These are phyloP conservation scores for Talaromyces liani DNA, from an alignment of 495 filamentous ascomycete genomes.

Conservation along the genomic window DNA sequence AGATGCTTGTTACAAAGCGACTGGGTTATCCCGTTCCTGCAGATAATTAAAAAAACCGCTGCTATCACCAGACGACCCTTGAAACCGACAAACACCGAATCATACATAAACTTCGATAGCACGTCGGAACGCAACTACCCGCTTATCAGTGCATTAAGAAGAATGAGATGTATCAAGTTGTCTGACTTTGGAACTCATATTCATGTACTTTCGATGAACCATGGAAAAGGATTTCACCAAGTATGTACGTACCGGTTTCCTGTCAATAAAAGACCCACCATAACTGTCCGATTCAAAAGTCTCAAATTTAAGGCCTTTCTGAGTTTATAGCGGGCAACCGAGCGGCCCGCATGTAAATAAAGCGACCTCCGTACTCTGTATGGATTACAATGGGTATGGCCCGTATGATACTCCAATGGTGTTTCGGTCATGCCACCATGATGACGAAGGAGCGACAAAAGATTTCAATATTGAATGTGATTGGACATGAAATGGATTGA, in stretches of 20 bases:
- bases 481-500: not conserved
- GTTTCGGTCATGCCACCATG: not conserved
- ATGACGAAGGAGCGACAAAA: not conserved
- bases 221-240: not conserved
- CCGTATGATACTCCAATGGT: not conserved
- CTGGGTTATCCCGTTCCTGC: not conserved
- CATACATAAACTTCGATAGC: not conserved
- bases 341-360: conserved; percentile 1
- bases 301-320: not conserved
- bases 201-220: not conserved
- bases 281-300: not conserved
- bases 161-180: not conserved
- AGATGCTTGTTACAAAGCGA: not conserved
- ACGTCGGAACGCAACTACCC: not conserved
- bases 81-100: not conserved
- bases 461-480: not conserved
- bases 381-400: not conserved
- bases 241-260: conserved; percentile 1
- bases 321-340: not conserved
- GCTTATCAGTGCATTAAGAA: not conserved
- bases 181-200: not conserved
- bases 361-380: not conserved
- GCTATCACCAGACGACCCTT: not conserved
- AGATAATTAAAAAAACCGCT: not conserved
- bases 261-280: not conserved